These are phyloP conservation scores for Leptosphaerulina australis DNA, from an alignment of 2,329 filamentous ascomycete genomes.

Conservation along the genomic window DNA sequence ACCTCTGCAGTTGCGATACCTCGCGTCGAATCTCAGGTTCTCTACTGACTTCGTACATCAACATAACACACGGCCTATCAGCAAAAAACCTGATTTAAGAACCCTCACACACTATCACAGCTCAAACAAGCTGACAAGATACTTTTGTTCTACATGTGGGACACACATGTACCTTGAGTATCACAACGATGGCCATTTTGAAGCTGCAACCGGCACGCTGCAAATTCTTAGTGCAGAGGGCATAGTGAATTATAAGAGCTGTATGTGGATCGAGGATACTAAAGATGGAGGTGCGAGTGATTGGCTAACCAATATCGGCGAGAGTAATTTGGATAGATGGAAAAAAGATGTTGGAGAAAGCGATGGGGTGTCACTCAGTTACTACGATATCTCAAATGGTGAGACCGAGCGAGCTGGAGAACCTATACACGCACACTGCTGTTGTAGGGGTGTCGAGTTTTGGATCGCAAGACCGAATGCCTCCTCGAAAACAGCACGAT, in stretches of 20 bases:
- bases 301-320: slow-evolving; percentile 52
- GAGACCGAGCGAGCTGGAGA: slow-evolving; percentile 13
- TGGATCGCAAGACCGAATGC: slow-evolving; percentile 44
- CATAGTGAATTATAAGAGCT: slow-evolving; percentile 42
- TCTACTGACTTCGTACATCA: slow-evolving; percentile 49
- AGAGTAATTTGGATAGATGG: slow-evolving; percentile 28
- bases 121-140: slow-evolving; percentile 42
- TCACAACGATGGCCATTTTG: slow-evolving; percentile 33
- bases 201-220: slow-evolving; percentile 52
- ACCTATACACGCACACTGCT: slow-evolving; percentile 51
- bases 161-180: slow-evolving; percentile 54
- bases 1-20: slow-evolving; percentile 58
- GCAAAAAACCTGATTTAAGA: slow-evolving; percentile 26
- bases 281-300: slow-evolving; percentile 58
- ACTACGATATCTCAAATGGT: not conserved
- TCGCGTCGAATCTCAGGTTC: slow-evolving; percentile 57
- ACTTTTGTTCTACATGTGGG: slow-evolving; percentile 55
- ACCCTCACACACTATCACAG: slow-evolving; percentile 49
- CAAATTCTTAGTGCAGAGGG: slow-evolving; percentile 38
- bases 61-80: slow-evolving; percentile 41
- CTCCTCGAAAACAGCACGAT: slow-evolving; percentile 38
- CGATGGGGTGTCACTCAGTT: not conserved
- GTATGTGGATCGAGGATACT: slow-evolving; percentile 59
- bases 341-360: slow-evolving; percentile 21
- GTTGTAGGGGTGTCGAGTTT: slow-evolving; percentile 56